Conservation (phyloP, 148 eudicot genomes). For the Diospyros kaki region DNA sequence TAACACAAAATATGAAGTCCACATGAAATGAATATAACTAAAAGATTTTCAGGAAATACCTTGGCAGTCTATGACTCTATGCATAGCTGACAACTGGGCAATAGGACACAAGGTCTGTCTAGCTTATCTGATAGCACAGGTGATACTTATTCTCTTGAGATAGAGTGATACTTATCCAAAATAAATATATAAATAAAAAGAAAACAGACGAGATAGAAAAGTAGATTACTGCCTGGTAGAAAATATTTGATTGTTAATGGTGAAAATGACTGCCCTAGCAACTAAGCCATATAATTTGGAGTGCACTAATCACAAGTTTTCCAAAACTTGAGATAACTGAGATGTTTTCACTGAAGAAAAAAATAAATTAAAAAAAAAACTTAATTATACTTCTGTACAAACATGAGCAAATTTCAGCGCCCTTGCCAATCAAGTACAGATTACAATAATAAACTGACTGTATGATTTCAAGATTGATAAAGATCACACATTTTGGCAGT, state of each 20-base stretch:
- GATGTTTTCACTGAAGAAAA: background rate
- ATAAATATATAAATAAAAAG: no score
- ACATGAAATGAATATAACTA: no score
- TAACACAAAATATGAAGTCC: no score
- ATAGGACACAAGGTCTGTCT: no score
- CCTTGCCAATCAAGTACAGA: background rate
- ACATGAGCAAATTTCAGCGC: background rate
- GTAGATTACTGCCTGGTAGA: background rate
- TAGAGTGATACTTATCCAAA: no score
- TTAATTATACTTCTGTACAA: background rate
- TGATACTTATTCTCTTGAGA: no score
- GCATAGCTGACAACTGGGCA: no score
- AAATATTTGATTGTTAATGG: background rate
- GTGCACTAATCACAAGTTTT: background rate
- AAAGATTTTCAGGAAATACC: no score
- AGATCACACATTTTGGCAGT: background rate
- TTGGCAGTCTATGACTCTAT: no score
- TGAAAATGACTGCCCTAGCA: no score
- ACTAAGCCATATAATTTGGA: background rate
- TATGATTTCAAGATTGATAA: background rate
- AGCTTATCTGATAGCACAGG: no score
- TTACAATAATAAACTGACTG: background rate
- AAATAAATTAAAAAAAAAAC: no score
- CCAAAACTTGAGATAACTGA: background rate
- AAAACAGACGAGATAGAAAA: background rate